phyloP scores from a whole-genome alignment of 208 protist species.

The Acanthamoeba culbertsoni region DNA sequence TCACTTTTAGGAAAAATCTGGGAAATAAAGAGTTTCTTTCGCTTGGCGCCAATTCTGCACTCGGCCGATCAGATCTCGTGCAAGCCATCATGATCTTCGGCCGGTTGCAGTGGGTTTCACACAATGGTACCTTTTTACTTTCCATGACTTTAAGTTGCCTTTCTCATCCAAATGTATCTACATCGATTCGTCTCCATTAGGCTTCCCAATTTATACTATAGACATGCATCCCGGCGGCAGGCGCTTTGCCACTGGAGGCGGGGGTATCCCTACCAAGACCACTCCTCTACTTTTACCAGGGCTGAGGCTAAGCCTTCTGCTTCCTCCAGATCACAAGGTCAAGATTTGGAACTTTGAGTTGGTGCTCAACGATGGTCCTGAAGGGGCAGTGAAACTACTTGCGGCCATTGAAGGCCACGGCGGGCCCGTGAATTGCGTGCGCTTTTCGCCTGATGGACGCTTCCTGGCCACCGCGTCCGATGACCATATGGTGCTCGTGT shows the following conservation, averaged over 20 bases:
- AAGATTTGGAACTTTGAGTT: slow-evolving; percentile 74
- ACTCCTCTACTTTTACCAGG: not conserved
- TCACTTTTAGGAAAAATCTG: too few relatives aligned
- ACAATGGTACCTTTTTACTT: not conserved
- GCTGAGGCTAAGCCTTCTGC: not conserved
- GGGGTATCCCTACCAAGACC: slow-evolving; percentile 31
- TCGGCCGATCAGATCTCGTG: too few relatives aligned
- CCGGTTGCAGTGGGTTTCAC: not conserved
- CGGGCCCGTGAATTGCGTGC: slow-evolving; percentile 64
- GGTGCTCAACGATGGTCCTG: slow-evolving; percentile 8
- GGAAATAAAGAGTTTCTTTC: too few relatives aligned
- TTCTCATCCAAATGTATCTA: not conserved
- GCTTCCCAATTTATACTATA: slow-evolving; percentile 63
- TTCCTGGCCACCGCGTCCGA: slow-evolving; percentile 70
- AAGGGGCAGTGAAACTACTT: slow-evolving; percentile 40
- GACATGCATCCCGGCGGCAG: slow-evolving; percentile 74
- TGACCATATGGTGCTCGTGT: slow-evolving; percentile 69
- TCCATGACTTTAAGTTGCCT: not conserved
- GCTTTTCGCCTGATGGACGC: slow-evolving; percentile 65
- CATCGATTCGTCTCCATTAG: not conserved
- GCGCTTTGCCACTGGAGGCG: slow-evolving; percentile 69
- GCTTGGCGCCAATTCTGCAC: too few relatives aligned
- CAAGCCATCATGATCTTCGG: not conserved
- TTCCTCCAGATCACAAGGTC: slow-evolving; percentile 61
- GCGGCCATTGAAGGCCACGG: slow-evolving; percentile 63